A percentile compares a stretch with the other conserved stretches of the same genome.
These are phyloP conservation scores for Boletus tomentosulus DNA, from an alignment of 768 basidiomycete genomes.

Conservation along the genomic window DNA sequence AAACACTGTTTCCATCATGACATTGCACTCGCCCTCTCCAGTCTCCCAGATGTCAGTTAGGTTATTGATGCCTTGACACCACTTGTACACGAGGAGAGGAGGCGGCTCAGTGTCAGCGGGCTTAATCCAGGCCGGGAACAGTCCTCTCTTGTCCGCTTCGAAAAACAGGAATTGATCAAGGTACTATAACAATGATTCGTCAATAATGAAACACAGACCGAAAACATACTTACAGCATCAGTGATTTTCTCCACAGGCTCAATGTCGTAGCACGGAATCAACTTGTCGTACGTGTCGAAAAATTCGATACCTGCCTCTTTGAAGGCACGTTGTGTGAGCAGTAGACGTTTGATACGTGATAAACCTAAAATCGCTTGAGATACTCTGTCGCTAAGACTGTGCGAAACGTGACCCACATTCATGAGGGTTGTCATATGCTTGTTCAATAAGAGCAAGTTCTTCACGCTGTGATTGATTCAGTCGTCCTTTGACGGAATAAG, in stretches of 20 bases:
- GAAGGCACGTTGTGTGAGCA: conserved; percentile 97
- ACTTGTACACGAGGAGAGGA: conserved; percentile 96
- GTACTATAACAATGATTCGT: conserved; percentile 47
- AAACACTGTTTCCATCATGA: conserved; percentile 97
- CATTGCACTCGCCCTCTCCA: conserved; percentile 94
- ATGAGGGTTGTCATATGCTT: conserved; percentile 99
- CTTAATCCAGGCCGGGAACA: conserved; percentile 99
- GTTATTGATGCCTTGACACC: conserved; percentile 99
- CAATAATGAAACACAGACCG: neutral
- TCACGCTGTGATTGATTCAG: conserved; percentile 98
- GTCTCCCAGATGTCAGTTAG: conserved; percentile 99
- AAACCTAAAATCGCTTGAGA: conserved; percentile 45
- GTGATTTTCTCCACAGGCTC: conserved; percentile 99
- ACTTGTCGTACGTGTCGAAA: conserved; percentile 96
- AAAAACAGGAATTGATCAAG: conserved; percentile 99
- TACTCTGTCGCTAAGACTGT: neutral
- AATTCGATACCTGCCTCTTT: conserved; percentile 98
- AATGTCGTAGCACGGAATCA: conserved; percentile 98
- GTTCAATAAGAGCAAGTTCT: conserved; percentile 95
- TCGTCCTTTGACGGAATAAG: conserved; percentile 96
- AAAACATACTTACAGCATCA: conserved; percentile 65
- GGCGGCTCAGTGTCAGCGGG: conserved; percentile 97
- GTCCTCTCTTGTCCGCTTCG: conserved; percentile 94
- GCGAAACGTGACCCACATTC: conserved; percentile 58
- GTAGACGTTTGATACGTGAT: conserved; percentile 94